Base-by-base conservation (phyloP, 257 asterid species). In the Nyctanthes arbortristis region DNA sequence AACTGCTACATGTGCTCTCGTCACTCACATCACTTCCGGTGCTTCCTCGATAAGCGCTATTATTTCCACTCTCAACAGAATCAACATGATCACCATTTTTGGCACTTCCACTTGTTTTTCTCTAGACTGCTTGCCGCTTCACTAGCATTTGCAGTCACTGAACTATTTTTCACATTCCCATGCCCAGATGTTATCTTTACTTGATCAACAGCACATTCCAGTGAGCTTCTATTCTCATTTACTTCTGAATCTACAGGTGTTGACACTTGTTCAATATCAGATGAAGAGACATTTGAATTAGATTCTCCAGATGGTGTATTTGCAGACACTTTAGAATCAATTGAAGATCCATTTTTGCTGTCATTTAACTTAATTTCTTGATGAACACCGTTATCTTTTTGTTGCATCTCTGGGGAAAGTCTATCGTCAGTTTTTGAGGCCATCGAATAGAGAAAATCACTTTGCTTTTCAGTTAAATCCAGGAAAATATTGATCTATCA, bases 11-110 rank as follows among this genome's bases (percentile, higher is more conserved):
- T 28, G 37, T 43, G 73, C 85, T 80, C 54, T 77, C 82, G 8
- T 80, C 80, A 63, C 85, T 80, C 43, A 80, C 79, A 24, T 73
- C 79, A 54, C 79, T 80, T 60, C 80, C 72, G 4, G 72, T 75
- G 77, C 83, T 79, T 61, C 58, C 80, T 67, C 77, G 54, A 66
- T 70, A 73, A 47, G 72, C 28, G 65, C 83, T 79, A 68, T 77
- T 79, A 74, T 79, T 70, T 33, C 77, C 77, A 57, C 77, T 79
- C 62, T 70, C 77, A 25, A 68, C 69, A 36, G 30, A 52, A 20
- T 72, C 75, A 33, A 65, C 70, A 8, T 63, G 66, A 70, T 52
- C 68, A 35, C 72, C 66, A 10, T 35, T 54, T 43, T 70, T 73
- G 59, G 77, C 62, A 43, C 61, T 57, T 40, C 77, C 81, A 56